Evolutionary conservation across 2,329 filamentous ascomycete genomes (phyloP).

Genomic region (Hysterium pulicare): DNA sequence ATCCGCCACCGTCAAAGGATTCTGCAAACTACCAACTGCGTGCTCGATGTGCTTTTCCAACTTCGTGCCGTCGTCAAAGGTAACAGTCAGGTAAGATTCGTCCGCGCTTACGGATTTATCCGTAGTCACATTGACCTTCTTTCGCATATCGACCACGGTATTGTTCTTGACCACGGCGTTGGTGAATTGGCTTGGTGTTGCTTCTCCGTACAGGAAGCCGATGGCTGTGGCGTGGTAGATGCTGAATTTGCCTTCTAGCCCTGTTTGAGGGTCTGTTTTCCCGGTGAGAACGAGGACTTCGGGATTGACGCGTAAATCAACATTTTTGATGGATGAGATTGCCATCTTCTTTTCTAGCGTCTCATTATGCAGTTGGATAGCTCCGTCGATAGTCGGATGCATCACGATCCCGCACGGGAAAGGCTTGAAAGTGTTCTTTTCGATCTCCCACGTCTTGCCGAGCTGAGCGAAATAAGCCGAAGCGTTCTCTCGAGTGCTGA

Average conservation of each 20-base stretch:
- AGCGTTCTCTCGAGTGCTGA: conserved; percentile 42
- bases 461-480: conserved; percentile 38
- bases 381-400: conserved; percentile 54
- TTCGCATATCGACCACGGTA: conserved; percentile 42
- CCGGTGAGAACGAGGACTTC: conserved; percentile 53
- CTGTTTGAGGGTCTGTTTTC: conserved; percentile 48
- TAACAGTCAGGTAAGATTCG: conserved; percentile 40
- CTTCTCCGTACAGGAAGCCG: conserved; percentile 50
- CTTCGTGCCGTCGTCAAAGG: conserved; percentile 35
- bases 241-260: conserved; percentile 54
- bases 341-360: conserved; percentile 27
- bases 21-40: conserved; percentile 50
- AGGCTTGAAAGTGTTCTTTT: conserved; percentile 55
- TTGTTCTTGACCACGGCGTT: conserved; percentile 45
- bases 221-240: conserved; percentile 55
- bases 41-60: conserved; percentile 48
- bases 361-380: conserved; percentile 46
- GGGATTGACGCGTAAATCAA: conserved; percentile 49
- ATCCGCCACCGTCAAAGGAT: conserved; percentile 46
- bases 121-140: conserved; percentile 44
- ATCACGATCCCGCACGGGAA: conserved; percentile 58
- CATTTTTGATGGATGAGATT: conserved; percentile 44
- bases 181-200: conserved; percentile 51
- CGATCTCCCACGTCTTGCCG: conserved; percentile 48
- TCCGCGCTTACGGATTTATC: conserved; percentile 42